Percentiles rank a stretch among this genome's conserved stretches.
Conservation (phyloP, 2,329 filamentous ascomycete species). For the Fusarium veterinarium region DNA sequence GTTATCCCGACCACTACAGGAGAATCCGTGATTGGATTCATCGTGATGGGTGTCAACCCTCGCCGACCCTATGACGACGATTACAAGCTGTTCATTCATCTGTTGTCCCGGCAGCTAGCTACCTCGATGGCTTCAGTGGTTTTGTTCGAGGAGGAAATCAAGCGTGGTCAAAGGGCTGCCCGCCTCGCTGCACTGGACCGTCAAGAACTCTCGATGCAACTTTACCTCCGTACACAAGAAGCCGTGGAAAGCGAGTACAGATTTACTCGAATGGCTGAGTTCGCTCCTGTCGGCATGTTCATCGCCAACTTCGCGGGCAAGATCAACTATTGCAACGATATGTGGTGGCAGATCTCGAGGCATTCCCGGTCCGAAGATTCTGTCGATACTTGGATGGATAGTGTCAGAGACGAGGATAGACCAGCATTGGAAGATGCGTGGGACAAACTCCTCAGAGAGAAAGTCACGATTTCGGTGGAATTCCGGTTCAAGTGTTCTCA, state of each 20-base stretch:
- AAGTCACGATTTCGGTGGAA: slow-evolving; percentile 74
- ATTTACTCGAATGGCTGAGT: slow-evolving; percentile 87
- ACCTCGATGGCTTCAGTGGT: slow-evolving; percentile 86
- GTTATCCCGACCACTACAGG: slow-evolving; percentile 79
- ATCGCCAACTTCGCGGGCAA: slow-evolving; percentile 78
- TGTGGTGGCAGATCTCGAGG: slow-evolving; percentile 78
- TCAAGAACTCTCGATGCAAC: slow-evolving; percentile 80
- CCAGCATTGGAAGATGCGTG: slow-evolving; percentile 69
- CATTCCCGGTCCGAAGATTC: slow-evolving; percentile 69
- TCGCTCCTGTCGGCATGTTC: slow-evolving; percentile 86
- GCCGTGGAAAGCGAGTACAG: slow-evolving; percentile 77
- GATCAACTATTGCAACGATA: slow-evolving; percentile 85
- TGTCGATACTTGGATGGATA: slow-evolving; percentile 77
- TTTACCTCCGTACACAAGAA: slow-evolving; percentile 73
- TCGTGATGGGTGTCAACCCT: slow-evolving; percentile 83
- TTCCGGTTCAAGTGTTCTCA: slow-evolving; percentile 80
- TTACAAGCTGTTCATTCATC: slow-evolving; percentile 80
- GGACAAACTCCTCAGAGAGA: slow-evolving; percentile 70
- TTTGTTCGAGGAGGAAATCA: slow-evolving; percentile 85
- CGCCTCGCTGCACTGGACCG: slow-evolving; percentile 80
- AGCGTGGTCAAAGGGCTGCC: slow-evolving; percentile 77
- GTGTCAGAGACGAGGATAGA: slow-evolving; percentile 75
- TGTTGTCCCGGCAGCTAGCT: slow-evolving; percentile 79
- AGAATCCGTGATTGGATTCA: slow-evolving; percentile 79
- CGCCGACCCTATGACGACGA: slow-evolving; percentile 83